Evolutionary conservation across 495 filamentous ascomycete genomes (phyloP).

Genomic region (Neurospora sp.): DNA sequence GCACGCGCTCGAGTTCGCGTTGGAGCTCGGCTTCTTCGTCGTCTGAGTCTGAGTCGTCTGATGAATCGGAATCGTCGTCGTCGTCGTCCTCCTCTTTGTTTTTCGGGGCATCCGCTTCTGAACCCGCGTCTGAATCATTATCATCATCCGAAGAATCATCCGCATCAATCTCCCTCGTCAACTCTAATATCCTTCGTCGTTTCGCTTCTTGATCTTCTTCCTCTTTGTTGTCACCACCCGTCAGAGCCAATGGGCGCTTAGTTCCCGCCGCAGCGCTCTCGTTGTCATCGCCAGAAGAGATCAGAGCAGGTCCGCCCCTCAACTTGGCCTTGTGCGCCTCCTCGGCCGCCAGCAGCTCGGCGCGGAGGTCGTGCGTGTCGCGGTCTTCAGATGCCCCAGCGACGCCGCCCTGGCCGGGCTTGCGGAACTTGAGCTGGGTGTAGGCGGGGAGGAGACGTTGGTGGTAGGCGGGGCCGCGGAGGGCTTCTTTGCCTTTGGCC

Average conservation of each 20-base stretch:
- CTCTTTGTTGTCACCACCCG: conserved; percentile 27
- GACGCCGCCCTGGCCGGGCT: conserved; percentile 83
- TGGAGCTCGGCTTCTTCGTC: conserved; percentile 86
- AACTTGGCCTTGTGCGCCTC: conserved; percentile 79
- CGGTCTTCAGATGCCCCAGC: conserved; percentile 41
- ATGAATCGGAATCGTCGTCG: conserved; percentile 32
- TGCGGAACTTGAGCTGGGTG: conserved; percentile 78
- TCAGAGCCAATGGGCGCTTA: conserved; percentile 58
- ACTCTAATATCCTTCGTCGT: conserved; percentile 76
- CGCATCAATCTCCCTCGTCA: conserved; percentile 81
- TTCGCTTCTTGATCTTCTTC: conserved; percentile 76
- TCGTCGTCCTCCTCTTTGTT: background rate
- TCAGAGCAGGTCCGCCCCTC: conserved; percentile 44
- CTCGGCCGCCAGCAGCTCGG: conserved; percentile 84
- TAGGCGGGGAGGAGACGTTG: conserved; percentile 91
- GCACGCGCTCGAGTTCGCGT: conserved; percentile 90
- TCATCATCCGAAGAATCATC: conserved; percentile 59
- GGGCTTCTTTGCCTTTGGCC: conserved; percentile 92
- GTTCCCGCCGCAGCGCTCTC: conserved; percentile 21
- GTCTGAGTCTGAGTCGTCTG: conserved; percentile 36
- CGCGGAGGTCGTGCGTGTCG: conserved; percentile 69
- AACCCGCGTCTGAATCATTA: conserved; percentile 42
- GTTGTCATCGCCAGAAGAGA: conserved; percentile 19
- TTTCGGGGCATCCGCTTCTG: no score
- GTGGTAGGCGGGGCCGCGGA: conserved; percentile 89